These are phyloP conservation scores for Starmerella apis DNA, from an alignment of 805 yeast genomes.

Conservation along the genomic window DNA sequence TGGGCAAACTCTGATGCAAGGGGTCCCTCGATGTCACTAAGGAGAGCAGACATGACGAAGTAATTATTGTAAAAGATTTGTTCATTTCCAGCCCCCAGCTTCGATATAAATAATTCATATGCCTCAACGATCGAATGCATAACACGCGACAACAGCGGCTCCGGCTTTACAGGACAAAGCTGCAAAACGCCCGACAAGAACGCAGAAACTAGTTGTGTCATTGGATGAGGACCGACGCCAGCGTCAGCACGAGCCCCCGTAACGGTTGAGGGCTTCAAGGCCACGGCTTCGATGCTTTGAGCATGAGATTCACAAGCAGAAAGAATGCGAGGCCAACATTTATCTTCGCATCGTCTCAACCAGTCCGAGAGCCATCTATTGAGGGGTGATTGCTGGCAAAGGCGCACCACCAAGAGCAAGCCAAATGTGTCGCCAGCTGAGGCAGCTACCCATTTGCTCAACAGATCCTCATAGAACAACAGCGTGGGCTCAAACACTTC, in stretches of 20 bases:
- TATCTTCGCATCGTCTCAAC: slow-evolving; percentile 46
- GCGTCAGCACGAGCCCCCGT: background rate
- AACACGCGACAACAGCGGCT: slow-evolving; percentile 65
- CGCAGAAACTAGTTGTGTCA: slow-evolving; percentile 73
- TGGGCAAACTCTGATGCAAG: slow-evolving; percentile 37
- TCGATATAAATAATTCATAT: slow-evolving; percentile 61
- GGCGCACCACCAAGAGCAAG: slow-evolving; percentile 58
- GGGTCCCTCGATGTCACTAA: slow-evolving; percentile 38
- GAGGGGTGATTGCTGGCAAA: slow-evolving; percentile 65
- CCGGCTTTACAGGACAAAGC: slow-evolving; percentile 34
- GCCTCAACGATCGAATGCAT: slow-evolving; percentile 63
- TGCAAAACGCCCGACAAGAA: slow-evolving; percentile 60
- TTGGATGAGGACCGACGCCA: slow-evolving; percentile 39
- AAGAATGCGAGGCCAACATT: slow-evolving; percentile 82
- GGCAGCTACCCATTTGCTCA: slow-evolving; percentile 14
- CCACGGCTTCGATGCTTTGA: slow-evolving; percentile 50
- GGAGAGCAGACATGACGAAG: slow-evolving; percentile 48
- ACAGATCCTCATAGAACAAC: slow-evolving; percentile 10
- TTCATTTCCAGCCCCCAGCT: slow-evolving; percentile 40
- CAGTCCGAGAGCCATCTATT: slow-evolving; percentile 50
- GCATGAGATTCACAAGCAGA: slow-evolving; percentile 67
- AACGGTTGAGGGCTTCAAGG: slow-evolving; percentile 30
- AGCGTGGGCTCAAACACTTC: slow-evolving; percentile 15
- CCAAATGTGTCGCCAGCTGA: slow-evolving; percentile 56
- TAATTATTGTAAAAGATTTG: slow-evolving; percentile 65